Evolutionary conservation across 2,329 filamentous ascomycete genomes (phyloP).

Genomic region (Colletotrichum destructivum): DNA sequence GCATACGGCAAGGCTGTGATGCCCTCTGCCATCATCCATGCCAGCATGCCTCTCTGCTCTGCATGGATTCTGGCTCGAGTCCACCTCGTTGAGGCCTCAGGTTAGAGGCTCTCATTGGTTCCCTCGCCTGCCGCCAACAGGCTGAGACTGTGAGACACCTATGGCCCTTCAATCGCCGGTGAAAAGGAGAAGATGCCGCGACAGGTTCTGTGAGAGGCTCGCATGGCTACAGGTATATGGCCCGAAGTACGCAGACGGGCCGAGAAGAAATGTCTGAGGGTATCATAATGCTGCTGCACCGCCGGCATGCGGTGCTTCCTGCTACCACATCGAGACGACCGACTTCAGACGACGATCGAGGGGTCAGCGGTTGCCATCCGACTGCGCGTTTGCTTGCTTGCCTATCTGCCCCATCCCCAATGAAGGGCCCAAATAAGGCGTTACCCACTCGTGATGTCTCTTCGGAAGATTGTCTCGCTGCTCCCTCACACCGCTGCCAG

Average conservation of each 20-base stretch:
- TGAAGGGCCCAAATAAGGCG: constrained; percentile 21
- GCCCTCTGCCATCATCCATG: constrained; percentile 15
- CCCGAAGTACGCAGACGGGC: constrained; percentile 30
- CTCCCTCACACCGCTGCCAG: constrained; percentile 36
- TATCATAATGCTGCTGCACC: constrained; percentile 26
- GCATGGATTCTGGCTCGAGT: constrained; percentile 24
- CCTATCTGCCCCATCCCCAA: constrained; percentile 14
- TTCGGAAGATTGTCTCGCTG: constrained; percentile 31
- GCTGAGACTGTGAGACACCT: constrained; percentile 32
- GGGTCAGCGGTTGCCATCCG: constrained; percentile 6
- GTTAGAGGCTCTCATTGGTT: not conserved
- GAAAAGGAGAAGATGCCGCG: constrained; percentile 9
- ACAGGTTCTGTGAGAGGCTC: constrained; percentile 17
- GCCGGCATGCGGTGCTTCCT: constrained; percentile 20
- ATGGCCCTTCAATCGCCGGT: constrained; percentile 1
- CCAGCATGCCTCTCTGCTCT: not conserved
- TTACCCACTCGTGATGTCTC: constrained; percentile 22
- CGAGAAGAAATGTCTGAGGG: constrained; percentile 21
- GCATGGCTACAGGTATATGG: constrained; percentile 17
- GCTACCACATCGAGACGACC: not conserved
- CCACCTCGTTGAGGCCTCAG: constrained; percentile 27
- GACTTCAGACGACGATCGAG: constrained; percentile 8
- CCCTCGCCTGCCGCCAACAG: constrained; percentile 23
- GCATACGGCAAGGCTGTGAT: constrained; percentile 32
- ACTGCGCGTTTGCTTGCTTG: not conserved